These are phyloP conservation scores for Diaporthe australafricana DNA, from an alignment of 2,329 filamentous ascomycete genomes.

Conservation along the genomic window DNA sequence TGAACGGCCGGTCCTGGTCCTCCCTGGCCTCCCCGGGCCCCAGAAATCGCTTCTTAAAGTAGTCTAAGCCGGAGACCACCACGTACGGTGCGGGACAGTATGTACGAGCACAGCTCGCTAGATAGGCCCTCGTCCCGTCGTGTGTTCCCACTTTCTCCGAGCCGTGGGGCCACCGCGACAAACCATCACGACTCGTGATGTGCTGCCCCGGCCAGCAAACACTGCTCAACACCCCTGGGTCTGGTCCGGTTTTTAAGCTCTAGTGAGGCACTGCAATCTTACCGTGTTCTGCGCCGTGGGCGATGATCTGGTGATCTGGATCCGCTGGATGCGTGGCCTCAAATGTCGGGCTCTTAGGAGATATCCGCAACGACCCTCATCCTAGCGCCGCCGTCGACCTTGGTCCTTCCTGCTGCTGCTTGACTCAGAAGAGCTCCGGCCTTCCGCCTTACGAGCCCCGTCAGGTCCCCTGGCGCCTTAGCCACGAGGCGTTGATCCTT, in stretches of 20 bases:
- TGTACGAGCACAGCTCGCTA: neutral
- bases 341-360: slow-evolving; percentile 11
- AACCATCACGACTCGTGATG: slow-evolving; percentile 25
- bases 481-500: neutral
- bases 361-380: slow-evolving; percentile 8
- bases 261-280: slow-evolving; percentile 11
- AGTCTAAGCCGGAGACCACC: neutral
- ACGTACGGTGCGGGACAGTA: neutral
- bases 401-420: neutral
- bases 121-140: no score
- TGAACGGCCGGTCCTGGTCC: slow-evolving; percentile 1
- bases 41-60: neutral
- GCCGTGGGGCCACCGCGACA: slow-evolving; percentile 10
- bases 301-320: slow-evolving; percentile 21
- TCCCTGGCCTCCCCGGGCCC: neutral
- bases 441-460: neutral
- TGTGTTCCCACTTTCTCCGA: slow-evolving; percentile 12
- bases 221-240: neutral
- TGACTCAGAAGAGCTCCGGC: slow-evolving; percentile 1
- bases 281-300: neutral
- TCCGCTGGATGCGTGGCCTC: neutral
- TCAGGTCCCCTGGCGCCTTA: neutral
- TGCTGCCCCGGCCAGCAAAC: neutral
- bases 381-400: neutral
- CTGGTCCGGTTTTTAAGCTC: slow-evolving; percentile 12